phyloP scores from a whole-genome alignment of 257 asterid genomes.

The Lycium ferocissimum region DNA sequence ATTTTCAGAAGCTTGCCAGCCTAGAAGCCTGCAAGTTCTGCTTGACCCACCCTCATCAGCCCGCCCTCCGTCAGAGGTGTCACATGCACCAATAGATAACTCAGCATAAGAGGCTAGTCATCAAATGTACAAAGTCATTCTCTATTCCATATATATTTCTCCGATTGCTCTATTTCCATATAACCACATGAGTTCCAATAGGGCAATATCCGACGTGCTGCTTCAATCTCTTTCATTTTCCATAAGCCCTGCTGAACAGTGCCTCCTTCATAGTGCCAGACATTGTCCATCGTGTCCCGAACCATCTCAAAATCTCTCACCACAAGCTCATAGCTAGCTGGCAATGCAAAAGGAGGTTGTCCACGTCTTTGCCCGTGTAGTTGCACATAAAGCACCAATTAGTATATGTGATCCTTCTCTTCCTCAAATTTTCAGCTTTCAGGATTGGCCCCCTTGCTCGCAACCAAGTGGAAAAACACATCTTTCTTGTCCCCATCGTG shows the following conservation, averaged over 20 bases:
- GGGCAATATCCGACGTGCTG: background rate
- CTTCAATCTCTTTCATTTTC: background rate
- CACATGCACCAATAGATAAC: background rate
- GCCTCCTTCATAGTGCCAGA: background rate
- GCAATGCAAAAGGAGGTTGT: conserved; percentile 10
- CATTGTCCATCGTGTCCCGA: background rate
- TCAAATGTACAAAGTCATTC: background rate
- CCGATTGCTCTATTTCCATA: background rate
- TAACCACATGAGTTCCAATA: background rate
- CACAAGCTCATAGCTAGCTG: conserved; percentile 6
- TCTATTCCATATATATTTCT: background rate
- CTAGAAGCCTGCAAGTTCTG: too few species aligned
- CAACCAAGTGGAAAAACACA: background rate
- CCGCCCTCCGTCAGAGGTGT: too few species aligned
- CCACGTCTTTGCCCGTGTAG: background rate
- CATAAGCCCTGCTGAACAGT: background rate
- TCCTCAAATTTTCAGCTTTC: conserved; percentile 1
- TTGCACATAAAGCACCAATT: background rate
- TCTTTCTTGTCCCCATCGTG: background rate
- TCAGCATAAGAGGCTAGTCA: background rate
- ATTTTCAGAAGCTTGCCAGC: too few species aligned
- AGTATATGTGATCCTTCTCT: conserved; percentile 6
- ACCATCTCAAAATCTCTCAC: conserved; percentile 19
- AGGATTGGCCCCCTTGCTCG: background rate
- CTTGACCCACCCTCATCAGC: too few species aligned